Evolutionary conservation across 2,329 filamentous ascomycete species (phyloP).

Genomic region (Orbilia quercus): DNA sequence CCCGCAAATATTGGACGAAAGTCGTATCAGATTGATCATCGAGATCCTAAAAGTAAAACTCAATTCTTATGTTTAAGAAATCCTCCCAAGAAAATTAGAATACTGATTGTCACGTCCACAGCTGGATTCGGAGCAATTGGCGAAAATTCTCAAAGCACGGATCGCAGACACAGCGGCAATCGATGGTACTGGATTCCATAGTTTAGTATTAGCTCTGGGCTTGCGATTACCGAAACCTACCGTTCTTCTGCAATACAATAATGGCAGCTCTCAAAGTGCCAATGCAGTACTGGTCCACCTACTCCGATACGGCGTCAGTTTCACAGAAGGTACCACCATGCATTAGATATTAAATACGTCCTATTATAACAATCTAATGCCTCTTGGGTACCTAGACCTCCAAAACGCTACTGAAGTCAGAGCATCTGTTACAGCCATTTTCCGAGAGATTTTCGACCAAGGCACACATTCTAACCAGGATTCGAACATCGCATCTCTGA

Average conservation of each 20-base stretch:
- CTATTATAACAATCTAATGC: background rate
- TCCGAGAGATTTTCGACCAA: constrained; percentile 31
- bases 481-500: constrained; percentile 10
- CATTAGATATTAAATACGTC: background rate
- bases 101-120: constrained; percentile 1
- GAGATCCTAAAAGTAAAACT: constrained; percentile 3
- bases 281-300: constrained; percentile 19
- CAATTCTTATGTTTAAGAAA: background rate
- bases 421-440: constrained; percentile 10
- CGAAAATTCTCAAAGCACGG: constrained; percentile 1
- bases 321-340: constrained; percentile 20
- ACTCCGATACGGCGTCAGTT: constrained; percentile 19
- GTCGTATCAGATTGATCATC: background rate
- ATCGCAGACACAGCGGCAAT: background rate
- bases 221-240: constrained; percentile 4
- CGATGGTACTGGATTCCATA: constrained; percentile 18
- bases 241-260: constrained; percentile 1
- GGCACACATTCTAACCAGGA: constrained; percentile 13
- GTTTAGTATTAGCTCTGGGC: constrained; percentile 30
- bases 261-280: background rate
- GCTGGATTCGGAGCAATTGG: constrained; percentile 13
- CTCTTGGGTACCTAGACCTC: constrained; percentile 5
- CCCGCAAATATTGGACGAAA: constrained; percentile 24
- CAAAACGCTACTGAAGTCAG: constrained; percentile 17
- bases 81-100: background rate